Evolutionary conservation across 208 protist genomes (phyloP).

Genomic region (Crithidia sp.): DNA sequence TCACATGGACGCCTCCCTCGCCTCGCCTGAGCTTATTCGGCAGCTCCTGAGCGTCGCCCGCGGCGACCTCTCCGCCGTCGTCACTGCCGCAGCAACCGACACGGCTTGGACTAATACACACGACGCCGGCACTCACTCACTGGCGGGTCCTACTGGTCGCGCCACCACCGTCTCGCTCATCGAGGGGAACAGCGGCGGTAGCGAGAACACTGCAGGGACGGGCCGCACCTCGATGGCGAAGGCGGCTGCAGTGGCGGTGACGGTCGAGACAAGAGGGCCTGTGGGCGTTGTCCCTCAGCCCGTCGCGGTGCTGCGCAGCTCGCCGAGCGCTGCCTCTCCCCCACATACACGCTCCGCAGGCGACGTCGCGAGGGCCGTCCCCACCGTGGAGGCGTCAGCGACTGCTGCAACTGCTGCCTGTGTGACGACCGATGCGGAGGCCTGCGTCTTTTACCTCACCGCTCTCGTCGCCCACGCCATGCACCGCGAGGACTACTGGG

Average conservation of each 20-base stretch:
- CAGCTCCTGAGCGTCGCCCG: slow-evolving; percentile 24
- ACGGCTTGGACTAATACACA: no score
- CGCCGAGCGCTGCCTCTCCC: no score
- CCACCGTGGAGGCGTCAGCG: neutral
- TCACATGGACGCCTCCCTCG: slow-evolving; percentile 1
- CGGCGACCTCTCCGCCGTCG: slow-evolving; percentile 21
- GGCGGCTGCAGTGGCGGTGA: neutral
- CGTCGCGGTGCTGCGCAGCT: neutral
- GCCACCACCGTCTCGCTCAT: no score
- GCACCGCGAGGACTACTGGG: slow-evolving; percentile 62
- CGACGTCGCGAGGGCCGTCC: neutral
- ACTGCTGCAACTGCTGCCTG: neutral
- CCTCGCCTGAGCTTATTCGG: slow-evolving; percentile 10
- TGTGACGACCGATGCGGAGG: slow-evolving; percentile 20
- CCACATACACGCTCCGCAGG: no score
- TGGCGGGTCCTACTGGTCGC: no score
- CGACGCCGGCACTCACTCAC: no score
- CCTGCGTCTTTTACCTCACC: slow-evolving; percentile 34
- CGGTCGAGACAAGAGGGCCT: neutral
- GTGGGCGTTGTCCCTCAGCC: neutral
- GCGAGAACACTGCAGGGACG: neutral
- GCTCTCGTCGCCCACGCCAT: slow-evolving; percentile 53
- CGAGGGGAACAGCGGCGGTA: neutral
- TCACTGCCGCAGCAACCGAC: neutral
- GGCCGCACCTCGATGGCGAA: neutral